Conservation (phyloP, 257 asterid species). For the Paraleonurus japonicus region DNA sequence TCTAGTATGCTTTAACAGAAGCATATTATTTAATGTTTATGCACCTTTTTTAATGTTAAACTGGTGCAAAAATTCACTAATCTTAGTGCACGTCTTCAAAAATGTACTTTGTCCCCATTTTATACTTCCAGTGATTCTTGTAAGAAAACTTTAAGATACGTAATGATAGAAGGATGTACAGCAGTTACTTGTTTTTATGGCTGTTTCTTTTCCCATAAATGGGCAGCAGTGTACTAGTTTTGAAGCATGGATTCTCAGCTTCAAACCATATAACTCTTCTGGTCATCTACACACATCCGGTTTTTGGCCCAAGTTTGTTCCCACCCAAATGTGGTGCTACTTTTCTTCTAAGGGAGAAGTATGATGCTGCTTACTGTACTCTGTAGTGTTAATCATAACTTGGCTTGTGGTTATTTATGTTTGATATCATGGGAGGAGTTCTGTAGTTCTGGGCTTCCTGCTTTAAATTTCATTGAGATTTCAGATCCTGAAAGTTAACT, state of each 20-base stretch:
- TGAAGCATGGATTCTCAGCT: background rate
- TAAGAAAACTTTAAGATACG: background rate
- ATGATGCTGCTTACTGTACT: no score
- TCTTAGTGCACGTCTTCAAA: background rate
- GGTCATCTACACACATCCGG: background rate
- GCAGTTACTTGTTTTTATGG: conserved; percentile 4
- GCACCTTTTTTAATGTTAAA: background rate
- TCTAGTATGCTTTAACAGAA: background rate
- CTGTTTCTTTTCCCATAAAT: background rate
- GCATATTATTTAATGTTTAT: background rate
- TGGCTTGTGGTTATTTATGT: background rate
- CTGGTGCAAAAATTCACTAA: background rate
- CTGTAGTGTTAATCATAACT: background rate
- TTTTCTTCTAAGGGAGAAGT: no score
- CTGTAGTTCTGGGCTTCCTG: background rate
- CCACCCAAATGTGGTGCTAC: background rate
- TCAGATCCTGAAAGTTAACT: conserved; percentile 3
- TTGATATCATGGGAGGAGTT: background rate
- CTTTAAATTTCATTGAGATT: background rate
- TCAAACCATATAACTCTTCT: background rate
- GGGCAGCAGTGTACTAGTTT: background rate
- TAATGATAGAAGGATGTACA: conserved; percentile 5
- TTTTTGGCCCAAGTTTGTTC: background rate
- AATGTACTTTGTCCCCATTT: background rate
- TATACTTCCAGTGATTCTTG: background rate